phyloP scores from a whole-genome alignment of 2,329 filamentous ascomycete species.

The Colletotrichum noveboracense region DNA sequence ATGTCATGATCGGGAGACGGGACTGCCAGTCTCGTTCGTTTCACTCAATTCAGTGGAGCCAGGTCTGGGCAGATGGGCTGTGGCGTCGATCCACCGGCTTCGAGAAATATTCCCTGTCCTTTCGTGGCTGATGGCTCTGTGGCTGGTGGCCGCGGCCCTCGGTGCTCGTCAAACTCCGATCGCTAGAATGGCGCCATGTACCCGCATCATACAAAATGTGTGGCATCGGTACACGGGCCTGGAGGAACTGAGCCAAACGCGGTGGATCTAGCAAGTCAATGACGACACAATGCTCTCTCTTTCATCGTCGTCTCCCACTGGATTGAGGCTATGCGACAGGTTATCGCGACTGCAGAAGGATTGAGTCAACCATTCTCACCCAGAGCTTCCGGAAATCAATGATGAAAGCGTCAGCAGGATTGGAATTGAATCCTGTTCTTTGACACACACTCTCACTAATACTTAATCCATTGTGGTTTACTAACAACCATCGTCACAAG shows the following conservation, averaged over 20 bases:
- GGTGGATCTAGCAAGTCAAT: constrained; percentile 11
- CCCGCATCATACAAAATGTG: background rate
- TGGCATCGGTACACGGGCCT: background rate
- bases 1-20: constrained; percentile 3
- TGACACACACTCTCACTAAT: background rate
- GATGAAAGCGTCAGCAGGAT: background rate
- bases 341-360: background rate
- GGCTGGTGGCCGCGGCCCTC: constrained; percentile 1
- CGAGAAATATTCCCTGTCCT: background rate
- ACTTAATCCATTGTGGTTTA: background rate
- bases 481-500: background rate
- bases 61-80: background rate
- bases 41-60: constrained; percentile 8
- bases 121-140: background rate
- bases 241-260: background rate
- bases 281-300: constrained; percentile 15
- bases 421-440: background rate
- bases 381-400: background rate
- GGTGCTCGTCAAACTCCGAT: constrained; percentile 15
- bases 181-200: background rate
- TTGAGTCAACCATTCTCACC: background rate
- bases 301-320: background rate
- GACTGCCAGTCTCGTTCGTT: constrained; percentile 6
- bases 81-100: background rate
- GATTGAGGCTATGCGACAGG: background rate